Evolutionary conservation across 768 basidiomycete species (phyloP).

Genomic region (Chalciporus chontae): DNA sequence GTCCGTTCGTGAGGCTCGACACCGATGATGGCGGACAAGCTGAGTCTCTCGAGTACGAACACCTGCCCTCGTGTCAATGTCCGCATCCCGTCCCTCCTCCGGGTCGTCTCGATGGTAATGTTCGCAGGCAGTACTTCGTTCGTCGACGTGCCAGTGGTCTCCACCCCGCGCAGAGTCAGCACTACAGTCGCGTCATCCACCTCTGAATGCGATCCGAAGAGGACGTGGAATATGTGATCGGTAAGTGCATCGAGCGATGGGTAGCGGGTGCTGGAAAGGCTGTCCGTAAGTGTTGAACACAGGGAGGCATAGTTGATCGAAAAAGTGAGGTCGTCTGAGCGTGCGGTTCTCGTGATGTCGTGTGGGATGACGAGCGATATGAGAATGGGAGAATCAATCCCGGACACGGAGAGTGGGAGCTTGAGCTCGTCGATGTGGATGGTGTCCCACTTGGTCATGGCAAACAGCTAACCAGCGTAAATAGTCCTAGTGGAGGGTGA

Average conservation of each 20-base stretch:
- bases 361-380: slow-evolving; percentile 50
- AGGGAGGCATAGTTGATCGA: slow-evolving; percentile 63
- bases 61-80: slow-evolving; percentile 17
- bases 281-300: slow-evolving; percentile 28
- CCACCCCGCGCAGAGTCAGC: slow-evolving; percentile 35
- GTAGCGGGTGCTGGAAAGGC: slow-evolving; percentile 29
- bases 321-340: slow-evolving; percentile 48
- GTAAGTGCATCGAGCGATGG: slow-evolving; percentile 46
- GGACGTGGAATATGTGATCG: slow-evolving; percentile 35
- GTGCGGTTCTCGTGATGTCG: slow-evolving; percentile 48
- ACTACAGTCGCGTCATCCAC: slow-evolving; percentile 40
- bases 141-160: too few species aligned
- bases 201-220: slow-evolving; percentile 34
- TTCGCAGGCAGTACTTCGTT: slow-evolving; percentile 43
- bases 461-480: too few species aligned
- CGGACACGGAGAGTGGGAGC: slow-evolving; percentile 38
- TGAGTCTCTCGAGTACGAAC: slow-evolving; percentile 37
- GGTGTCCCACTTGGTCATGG: too few species aligned
- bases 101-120: slow-evolving; percentile 39
- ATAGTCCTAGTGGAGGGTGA: too few species aligned
- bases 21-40: slow-evolving; percentile 58
- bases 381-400: slow-evolving; percentile 36
- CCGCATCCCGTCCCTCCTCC: slow-evolving; percentile 15
- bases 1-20: slow-evolving; percentile 63
- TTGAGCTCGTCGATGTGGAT: slow-evolving; percentile 50